Evolutionary conservation across 2,329 filamentous ascomycete genomes (phyloP).

Genomic region (Nemania abortiva): DNA sequence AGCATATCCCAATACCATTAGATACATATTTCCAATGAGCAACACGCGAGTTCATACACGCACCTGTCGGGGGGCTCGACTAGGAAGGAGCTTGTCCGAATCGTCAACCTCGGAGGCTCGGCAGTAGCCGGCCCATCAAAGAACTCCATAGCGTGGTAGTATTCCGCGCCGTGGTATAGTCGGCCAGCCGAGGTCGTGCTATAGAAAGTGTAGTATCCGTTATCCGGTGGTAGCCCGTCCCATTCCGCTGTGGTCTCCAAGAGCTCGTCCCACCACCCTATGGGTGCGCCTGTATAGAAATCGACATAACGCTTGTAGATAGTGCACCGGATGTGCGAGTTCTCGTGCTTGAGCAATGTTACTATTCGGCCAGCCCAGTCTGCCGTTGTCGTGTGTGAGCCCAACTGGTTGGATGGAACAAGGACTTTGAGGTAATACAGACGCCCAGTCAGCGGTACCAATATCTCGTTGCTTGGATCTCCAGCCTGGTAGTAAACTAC

Average conservation of each 20-base stretch:
- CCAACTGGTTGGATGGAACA: no score
- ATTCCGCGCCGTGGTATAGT: not conserved
- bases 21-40: no score
- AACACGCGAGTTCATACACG: no score
- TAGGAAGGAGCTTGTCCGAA: no score
- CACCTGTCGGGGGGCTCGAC: no score
- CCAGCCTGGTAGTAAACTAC: not conserved
- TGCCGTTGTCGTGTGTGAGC: not conserved
- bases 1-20: no score
- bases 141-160: conserved; percentile 19
- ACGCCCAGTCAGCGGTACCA: not conserved
- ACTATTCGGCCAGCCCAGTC: not conserved
- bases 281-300: not conserved
- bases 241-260: conserved; percentile 8
- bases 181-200: not conserved
- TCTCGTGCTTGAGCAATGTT: conserved; percentile 4
- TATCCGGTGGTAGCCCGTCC: conserved; percentile 7
- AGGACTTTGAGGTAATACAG: no score
- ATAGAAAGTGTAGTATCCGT: conserved; percentile 19
- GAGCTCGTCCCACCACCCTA: conserved; percentile 5
- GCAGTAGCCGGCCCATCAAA: not conserved
- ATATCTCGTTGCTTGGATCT: not conserved
- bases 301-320: conserved; percentile 8
- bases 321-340: conserved; percentile 4
- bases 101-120: not conserved